A percentile compares a stretch with the other conserved stretches of the same genome.
Evolutionary conservation across 1,284 basidiomycete species (phyloP).

Genomic region (Albatrellus sp.): DNA sequence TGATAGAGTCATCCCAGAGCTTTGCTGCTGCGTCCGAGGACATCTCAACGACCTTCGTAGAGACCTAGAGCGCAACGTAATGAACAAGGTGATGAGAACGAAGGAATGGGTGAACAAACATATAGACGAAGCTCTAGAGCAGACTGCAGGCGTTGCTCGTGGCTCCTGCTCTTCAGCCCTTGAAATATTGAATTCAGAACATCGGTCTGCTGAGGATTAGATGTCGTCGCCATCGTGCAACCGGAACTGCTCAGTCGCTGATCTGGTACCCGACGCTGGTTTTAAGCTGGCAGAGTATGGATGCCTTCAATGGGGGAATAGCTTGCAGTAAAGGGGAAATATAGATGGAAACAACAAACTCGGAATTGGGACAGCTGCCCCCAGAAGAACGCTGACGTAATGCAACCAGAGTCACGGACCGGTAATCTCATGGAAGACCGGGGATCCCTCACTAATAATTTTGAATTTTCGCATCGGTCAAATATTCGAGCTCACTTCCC

Average conservation of each 20-base stretch:
- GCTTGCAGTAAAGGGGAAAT: too few species aligned
- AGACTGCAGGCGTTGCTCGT: slow-evolving; percentile 48
- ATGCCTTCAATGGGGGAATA: too few species aligned
- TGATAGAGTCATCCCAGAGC: slow-evolving; percentile 76
- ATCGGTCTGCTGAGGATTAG: slow-evolving; percentile 39
- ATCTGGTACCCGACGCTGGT: too few species aligned
- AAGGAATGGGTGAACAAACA: slow-evolving; percentile 27
- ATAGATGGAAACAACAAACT: too few species aligned
- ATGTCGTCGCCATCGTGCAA: slow-evolving; percentile 40
- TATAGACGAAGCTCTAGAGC: slow-evolving; percentile 61
- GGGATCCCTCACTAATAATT: too few species aligned
- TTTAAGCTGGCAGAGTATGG: too few species aligned
- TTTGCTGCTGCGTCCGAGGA: slow-evolving; percentile 65
- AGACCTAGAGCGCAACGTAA: slow-evolving; percentile 35
- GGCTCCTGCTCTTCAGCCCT: slow-evolving; percentile 47
- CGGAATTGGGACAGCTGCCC: too few species aligned
- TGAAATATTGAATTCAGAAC: slow-evolving; percentile 53
- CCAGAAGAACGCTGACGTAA: too few species aligned
- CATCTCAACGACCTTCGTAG: slow-evolving; percentile 61
- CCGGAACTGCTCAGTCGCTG: neutral
- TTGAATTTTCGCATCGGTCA: too few species aligned
- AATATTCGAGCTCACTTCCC: too few species aligned
- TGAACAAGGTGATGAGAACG: slow-evolving; percentile 7
- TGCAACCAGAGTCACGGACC: too few species aligned
- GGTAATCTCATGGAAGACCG: too few species aligned